A percentile compares a stretch with the other conserved stretches of the same genome.
Conservation (phyloP, 2,329 filamentous ascomycete genomes). For the Fusarium continuum region DNA sequence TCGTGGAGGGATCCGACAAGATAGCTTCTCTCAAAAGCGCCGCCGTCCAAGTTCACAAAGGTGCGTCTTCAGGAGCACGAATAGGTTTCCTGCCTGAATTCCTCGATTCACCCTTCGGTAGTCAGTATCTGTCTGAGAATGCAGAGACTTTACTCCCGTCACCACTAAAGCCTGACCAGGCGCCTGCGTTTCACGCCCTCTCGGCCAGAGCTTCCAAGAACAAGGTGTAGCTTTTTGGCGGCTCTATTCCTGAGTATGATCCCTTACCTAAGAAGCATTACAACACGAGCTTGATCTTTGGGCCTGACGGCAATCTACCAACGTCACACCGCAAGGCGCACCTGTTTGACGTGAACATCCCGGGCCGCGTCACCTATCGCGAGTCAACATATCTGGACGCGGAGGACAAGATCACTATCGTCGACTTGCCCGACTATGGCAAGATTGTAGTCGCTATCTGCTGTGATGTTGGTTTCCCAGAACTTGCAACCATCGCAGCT, state of each 20-base stretch:
- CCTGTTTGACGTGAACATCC: conserved; percentile 96
- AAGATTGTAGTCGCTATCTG: conserved; percentile 91
- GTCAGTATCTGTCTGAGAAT: conserved; percentile 85
- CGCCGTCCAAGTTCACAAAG: conserved; percentile 81
- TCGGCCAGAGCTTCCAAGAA: conserved; percentile 80
- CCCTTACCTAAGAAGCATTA: conserved; percentile 70
- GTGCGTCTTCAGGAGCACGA: conserved; percentile 76
- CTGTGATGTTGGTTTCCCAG: conserved; percentile 96
- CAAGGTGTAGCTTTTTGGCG: conserved; percentile 82
- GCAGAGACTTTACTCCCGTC: conserved; percentile 82
- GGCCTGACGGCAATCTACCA: conserved; percentile 78
- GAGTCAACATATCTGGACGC: conserved; percentile 90
- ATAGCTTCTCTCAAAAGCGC: conserved; percentile 81
- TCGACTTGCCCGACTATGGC: conserved; percentile 90
- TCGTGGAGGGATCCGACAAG: conserved; percentile 84
- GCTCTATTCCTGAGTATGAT: conserved; percentile 86
- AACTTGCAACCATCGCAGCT: conserved; percentile 89
- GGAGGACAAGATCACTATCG: conserved; percentile 82
- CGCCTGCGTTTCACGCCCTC: conserved; percentile 85
- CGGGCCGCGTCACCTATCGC: conserved; percentile 87
- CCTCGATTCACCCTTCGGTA: conserved; percentile 97
- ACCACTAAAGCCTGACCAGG: conserved; percentile 72
- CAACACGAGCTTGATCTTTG: conserved; percentile 89
- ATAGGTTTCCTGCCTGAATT: conserved; percentile 94
- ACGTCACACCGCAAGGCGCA: conserved; percentile 91